Conservation (phyloP, 768 basidiomycete species). For the Trametes elegans region DNA sequence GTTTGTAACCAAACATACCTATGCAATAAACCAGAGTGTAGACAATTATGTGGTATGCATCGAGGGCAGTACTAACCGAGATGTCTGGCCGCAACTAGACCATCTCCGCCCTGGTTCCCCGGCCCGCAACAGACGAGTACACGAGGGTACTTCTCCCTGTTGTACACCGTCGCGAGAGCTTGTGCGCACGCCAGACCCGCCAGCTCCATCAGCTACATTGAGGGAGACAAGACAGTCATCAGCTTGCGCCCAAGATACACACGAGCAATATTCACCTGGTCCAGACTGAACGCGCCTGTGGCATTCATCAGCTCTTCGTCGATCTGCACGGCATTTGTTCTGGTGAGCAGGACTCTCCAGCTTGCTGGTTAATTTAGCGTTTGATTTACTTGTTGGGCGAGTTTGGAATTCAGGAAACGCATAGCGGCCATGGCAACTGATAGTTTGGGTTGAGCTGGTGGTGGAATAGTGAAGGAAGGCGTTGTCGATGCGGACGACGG, state of each 20-base stretch:
- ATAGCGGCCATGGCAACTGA: slow-evolving; percentile 42
- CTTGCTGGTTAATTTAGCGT: too few species aligned
- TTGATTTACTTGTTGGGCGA: slow-evolving; percentile 81
- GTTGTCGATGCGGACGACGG: not conserved
- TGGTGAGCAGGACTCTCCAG: too few species aligned
- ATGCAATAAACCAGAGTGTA: too few species aligned
- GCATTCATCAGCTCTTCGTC: slow-evolving; percentile 92
- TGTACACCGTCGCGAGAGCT: slow-evolving; percentile 75
- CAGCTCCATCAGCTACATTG: slow-evolving; percentile 84
- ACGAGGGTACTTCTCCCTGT: slow-evolving; percentile 59
- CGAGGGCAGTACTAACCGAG: slow-evolving; percentile 49
- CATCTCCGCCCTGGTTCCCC: slow-evolving; percentile 98
- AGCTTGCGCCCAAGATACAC: not conserved
- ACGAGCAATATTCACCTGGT: slow-evolving; percentile 57
- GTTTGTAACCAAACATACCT: slow-evolving; percentile 92
- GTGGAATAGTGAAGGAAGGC: not conserved
- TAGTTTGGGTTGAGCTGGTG: too few species aligned
- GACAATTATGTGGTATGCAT: not conserved
- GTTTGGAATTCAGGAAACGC: slow-evolving; percentile 64
- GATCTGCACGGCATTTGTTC: slow-evolving; percentile 61
- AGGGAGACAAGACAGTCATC: not conserved
- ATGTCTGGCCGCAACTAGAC: slow-evolving; percentile 94
- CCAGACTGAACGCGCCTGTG: slow-evolving; percentile 90
- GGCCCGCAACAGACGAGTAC: slow-evolving; percentile 97
- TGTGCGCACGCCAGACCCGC: slow-evolving; percentile 95